Evolutionary conservation across 2,329 filamentous ascomycete species (phyloP).

Genomic region (Aspergillus sp.): DNA sequence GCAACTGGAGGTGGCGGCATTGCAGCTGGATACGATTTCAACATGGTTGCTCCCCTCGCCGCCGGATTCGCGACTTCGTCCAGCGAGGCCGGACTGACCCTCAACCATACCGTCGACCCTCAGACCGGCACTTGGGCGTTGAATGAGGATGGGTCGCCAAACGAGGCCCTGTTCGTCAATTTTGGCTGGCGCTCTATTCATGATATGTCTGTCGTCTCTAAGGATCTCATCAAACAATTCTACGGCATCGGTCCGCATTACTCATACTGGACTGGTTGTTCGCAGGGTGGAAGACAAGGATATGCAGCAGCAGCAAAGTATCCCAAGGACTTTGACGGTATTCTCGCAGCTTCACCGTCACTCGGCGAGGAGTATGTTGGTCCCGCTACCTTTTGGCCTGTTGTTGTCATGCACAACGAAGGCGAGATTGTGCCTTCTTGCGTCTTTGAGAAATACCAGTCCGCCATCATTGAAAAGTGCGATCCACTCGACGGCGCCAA

Average conservation of each 20-base stretch:
- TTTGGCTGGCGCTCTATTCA: not conserved
- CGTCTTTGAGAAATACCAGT: constrained; percentile 12
- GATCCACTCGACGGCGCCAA: constrained; percentile 26
- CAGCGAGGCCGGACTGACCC: not conserved
- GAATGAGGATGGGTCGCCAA: not conserved
- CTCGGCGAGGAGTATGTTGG: constrained; percentile 12
- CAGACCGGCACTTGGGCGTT: not conserved
- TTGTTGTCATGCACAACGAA: constrained; percentile 12
- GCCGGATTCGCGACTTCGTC: not conserved
- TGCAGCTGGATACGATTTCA: constrained; percentile 1
- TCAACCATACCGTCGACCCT: not conserved
- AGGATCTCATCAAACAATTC: not conserved
- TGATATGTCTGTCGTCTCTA: not conserved
- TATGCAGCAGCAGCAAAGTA: constrained; percentile 19
- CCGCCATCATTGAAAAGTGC: constrained; percentile 17
- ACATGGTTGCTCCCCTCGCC: not conserved
- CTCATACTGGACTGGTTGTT: constrained; percentile 18
- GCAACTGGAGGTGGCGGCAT: constrained; percentile 10
- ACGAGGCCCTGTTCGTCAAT: not conserved
- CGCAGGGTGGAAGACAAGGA: constrained; percentile 21
- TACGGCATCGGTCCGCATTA: not conserved
- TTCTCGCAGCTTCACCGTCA: constrained; percentile 23
- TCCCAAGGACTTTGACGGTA: constrained; percentile 25
- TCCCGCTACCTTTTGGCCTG: constrained; percentile 14
- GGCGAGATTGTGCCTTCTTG: constrained; percentile 7